Evolutionary conservation across 148 eudicot genomes (phyloP), one percentile per base, ranked within the genome.

Genomic region (Rhododendron henanense): DNA sequence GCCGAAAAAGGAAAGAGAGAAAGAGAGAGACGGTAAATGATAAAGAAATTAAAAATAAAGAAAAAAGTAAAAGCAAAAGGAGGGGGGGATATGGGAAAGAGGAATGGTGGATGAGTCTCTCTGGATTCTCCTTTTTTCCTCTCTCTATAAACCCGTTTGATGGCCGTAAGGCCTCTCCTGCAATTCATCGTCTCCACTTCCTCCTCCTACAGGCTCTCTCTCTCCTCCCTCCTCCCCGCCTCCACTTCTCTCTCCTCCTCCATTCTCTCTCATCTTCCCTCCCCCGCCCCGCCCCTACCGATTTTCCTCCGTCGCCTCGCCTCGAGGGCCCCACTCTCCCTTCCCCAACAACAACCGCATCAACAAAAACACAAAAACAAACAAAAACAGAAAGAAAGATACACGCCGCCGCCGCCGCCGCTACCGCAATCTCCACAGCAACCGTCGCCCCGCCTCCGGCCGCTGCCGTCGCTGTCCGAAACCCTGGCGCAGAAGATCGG

Each of bases 401-500:
- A 6, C 15, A 25, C 50, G n/a, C 81, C 87, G 28, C 67, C 84
- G 21, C 89, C 78, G 13, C 76, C 78, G 13, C 76, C 1, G 13
- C 76, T 5, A 71, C 71, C 87, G 25, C 83, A 79, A 11, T 87
- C 81, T 3, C 87, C 87, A 31, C 90, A 81, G 48, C 47, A 74
- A 5, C 73, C 85, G 16, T 55, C 61, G n/a, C 35, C 21, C 85
- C 59, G 88, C 87, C 88, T 80, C 53, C 89, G 74, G 80, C 83
- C 78, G 86, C 28, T 89, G 63, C 81, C 81, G 19, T 75, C 88
- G 7, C 39, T 84, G 14, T 18, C 90, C 5, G 96, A 90, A 83
- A 90, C 93, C 89, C 94, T 96, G 98, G 93, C 98, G 82, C 98
- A 94, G 87, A 91, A 93, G 93, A 96, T 96, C 74, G 98, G 93